Evolutionary conservation across 768 basidiomycete species (phyloP), one percentile per base, ranked within the genome.

Genomic region (Tricholoma sp.): DNA sequence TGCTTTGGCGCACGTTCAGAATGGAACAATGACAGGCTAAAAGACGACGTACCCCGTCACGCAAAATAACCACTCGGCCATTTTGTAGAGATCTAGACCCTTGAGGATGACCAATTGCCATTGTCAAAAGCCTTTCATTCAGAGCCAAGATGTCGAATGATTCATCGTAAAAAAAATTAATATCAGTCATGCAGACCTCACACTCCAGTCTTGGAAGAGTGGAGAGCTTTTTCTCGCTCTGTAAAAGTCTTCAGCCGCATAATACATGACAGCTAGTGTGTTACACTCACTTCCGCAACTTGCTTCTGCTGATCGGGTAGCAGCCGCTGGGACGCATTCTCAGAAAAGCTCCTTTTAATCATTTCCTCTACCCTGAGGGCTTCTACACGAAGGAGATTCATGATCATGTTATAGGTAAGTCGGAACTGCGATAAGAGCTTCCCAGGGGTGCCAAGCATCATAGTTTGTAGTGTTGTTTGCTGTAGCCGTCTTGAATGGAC

Each of bases 271-370:
- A 34, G 28, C 51, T 24, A 29, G 1, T 58, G 18, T n/a, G 32
- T 49, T 12, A 36, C 20, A 50, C 80, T 64, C 58, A 92, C 96
- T 77, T 96, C 87, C 2, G 77, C 68, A 20, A 98, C 90, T 66
- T 88, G 83, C 68, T 88, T 86, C 70, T 98, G 94, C 59, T 98
- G 92, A 54, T 96, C 94, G 4, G 97, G 97, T 31, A 98, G 74
- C 44, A 98, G 75, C 37, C 88, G 80, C 66, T 99, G 97, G 0
- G 97, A 89, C 1, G 94, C 87, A 66, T 98, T 98, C 74, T 99
- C 97, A 15, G 97, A 98, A 72, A 99, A 99, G 68, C 92, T 94
- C 37, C 97, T 81, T 70, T 98, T 98, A 68, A 99, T 98, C 97
- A 99, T 99, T 72, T 99, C 97, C 67, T 99, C 97, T 15, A 98